These are phyloP conservation scores for Kitagawia praeruptora DNA, from an alignment of 129 eudicot genomes.

Conservation along the genomic window DNA sequence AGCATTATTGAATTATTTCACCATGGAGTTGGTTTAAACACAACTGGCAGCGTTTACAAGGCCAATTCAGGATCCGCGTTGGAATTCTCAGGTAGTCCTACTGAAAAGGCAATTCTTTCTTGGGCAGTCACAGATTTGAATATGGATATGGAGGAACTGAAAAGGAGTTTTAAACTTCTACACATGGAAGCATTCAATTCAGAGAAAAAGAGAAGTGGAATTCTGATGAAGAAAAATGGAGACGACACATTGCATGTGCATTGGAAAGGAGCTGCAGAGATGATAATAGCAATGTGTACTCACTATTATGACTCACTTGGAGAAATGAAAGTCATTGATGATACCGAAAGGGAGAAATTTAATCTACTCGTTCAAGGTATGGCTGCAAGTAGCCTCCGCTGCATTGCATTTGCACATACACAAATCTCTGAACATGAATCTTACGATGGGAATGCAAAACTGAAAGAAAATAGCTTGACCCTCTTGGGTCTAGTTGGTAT, in stretches of 20 bases:
- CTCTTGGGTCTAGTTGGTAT: slow-evolving; percentile 32
- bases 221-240: slow-evolving; percentile 16
- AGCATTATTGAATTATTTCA: slow-evolving; percentile 21
- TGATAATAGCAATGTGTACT: slow-evolving; percentile 37
- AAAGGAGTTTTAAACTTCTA: slow-evolving; percentile 14
- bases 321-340: slow-evolving; percentile 17
- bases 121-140: slow-evolving; percentile 36
- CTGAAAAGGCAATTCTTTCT: slow-evolving; percentile 37
- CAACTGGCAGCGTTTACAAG: slow-evolving; percentile 31
- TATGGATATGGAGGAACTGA: slow-evolving; percentile 31
- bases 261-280: slow-evolving; percentile 64
- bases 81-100: slow-evolving; percentile 36
- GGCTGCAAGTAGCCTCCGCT: slow-evolving; percentile 44
- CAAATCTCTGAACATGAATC: slow-evolving; percentile 4
- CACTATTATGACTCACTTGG: slow-evolving; percentile 25
- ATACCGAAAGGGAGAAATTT: slow-evolving; percentile 13
- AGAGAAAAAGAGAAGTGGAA: slow-evolving; percentile 35
- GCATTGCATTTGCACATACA: slow-evolving; percentile 37
- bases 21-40: slow-evolving; percentile 36
- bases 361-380: slow-evolving; percentile 30
- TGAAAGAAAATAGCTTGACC: slow-evolving; percentile 20
- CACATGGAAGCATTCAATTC: slow-evolving; percentile 43
- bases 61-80: neutral
- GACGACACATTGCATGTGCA: slow-evolving; percentile 32
- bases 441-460: neutral